A percentile compares a stretch with the other conserved stretches of the same genome.
phyloP scores from a whole-genome alignment of 2,329 filamentous ascomycete genomes.

The Calonectria hawksworthii region DNA sequence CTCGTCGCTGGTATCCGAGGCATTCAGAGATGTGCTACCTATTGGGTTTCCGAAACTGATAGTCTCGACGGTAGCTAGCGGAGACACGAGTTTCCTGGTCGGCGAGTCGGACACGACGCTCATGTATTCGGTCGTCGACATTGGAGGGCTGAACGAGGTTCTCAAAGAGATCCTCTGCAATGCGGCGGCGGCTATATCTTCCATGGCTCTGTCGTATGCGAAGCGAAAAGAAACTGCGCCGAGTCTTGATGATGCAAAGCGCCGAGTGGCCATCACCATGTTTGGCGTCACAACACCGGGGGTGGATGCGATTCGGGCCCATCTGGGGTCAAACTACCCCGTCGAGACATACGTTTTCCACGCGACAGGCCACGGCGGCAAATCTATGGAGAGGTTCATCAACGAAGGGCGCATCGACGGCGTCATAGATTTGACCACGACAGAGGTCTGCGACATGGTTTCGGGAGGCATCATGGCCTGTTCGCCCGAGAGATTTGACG shows the following conservation, averaged over 20 bases:
- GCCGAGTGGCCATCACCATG: background rate
- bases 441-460: slow-evolving; percentile 10
- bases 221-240: background rate
- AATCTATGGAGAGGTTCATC: background rate
- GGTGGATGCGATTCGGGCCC: background rate
- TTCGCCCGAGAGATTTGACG: background rate
- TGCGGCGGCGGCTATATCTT: background rate
- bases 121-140: slow-evolving; percentile 14
- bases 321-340: background rate
- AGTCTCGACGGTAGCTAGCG: slow-evolving; percentile 6
- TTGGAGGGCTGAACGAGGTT: slow-evolving; percentile 2
- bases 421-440: slow-evolving; percentile 2
- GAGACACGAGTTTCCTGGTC: slow-evolving; percentile 6
- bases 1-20: background rate
- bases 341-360: background rate
- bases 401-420: background rate
- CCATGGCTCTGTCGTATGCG: background rate
- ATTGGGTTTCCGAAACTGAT: slow-evolving; percentile 5
- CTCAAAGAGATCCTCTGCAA: background rate
- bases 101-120: slow-evolving; percentile 10
- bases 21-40: background rate
- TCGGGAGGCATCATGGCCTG: slow-evolving; percentile 8
- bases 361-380: background rate
- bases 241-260: background rate
- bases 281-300: background rate